Evolutionary conservation across 1,139 yeast species (phyloP), one percentile per base, ranked within the genome.

Genomic region (Zygoascus sp.): DNA sequence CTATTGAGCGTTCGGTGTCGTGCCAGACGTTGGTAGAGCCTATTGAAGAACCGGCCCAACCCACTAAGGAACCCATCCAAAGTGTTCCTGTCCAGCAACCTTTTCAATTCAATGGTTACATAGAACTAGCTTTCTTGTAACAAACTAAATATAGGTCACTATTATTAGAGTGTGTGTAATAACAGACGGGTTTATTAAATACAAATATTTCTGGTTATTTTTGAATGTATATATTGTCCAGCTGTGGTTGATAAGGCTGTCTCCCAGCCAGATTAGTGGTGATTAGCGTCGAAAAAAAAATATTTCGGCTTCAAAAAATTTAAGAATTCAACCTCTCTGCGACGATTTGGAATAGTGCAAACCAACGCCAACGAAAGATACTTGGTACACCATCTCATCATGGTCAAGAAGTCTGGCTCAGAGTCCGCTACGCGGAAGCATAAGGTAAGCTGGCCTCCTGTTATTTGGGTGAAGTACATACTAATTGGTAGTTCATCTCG

Each of bases 401-500:
- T 30, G 34, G 34, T 5, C 8, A 30, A 30, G 13, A 55, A 55
- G 45, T 47, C 56, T 11, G 58, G 58, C 9, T 53, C 59, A 4
- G 58, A 45, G 44, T 56, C 59, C 16, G 50, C 50, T 23, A 46
- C 48, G 13, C 38, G 53, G 48, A 50, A 49, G 38, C 56, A 54
- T 43, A 55, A 47, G 35, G 58, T 54, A 50, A 25, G 58, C 45
- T 21, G 30, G 25, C 8, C 13, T 23, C 19, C 13, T 21, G 32
- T 19, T 17, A 15, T 16, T 2, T 28, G 21, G 15, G 11, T 2
- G 28, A n/a, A 1, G 7, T 10, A 6, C 10, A 25, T 16, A 25
- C 28, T 25, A 25, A 25, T 15, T 20, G 30, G 17, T 30, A 62
- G 66, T 88, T 77, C 61, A 71, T 79, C 32, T 85, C 96, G 2